Percentiles rank a stretch among this genome's conserved stretches.
phyloP scores from a whole-genome alignment of 768 basidiomycete genomes.

The Gloeostereum incarnatum region DNA sequence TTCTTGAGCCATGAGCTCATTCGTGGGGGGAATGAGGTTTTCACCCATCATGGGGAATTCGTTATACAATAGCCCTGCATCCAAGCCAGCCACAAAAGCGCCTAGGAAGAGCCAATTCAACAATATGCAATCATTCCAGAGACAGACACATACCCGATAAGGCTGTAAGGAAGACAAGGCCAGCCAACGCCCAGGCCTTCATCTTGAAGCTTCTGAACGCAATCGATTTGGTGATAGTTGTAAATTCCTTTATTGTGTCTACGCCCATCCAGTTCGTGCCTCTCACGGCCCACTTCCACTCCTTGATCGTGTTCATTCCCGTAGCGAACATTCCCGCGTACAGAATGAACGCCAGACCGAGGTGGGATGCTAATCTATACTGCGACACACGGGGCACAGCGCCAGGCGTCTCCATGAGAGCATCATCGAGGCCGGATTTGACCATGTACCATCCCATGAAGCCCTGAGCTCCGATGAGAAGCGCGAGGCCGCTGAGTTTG shows the following conservation, averaged over 20 bases:
- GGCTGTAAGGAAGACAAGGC: slow-evolving; percentile 83
- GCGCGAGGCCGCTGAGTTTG: slow-evolving; percentile 63
- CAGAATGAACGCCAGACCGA: slow-evolving; percentile 85
- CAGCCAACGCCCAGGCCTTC: slow-evolving; percentile 54
- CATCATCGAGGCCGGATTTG: slow-evolving; percentile 85
- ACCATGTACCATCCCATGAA: slow-evolving; percentile 99
- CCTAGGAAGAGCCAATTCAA: slow-evolving; percentile 34
- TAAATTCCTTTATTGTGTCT: slow-evolving; percentile 27
- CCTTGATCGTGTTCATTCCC: slow-evolving; percentile 66
- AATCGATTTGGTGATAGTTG: slow-evolving; percentile 44
- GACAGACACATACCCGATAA: slow-evolving; percentile 59
- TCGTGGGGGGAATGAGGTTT: slow-evolving; percentile 65
- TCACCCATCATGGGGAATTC: slow-evolving; percentile 98
- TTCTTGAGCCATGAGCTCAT: slow-evolving; percentile 70
- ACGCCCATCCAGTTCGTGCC: slow-evolving; percentile 52
- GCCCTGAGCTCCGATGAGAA: slow-evolving; percentile 87
- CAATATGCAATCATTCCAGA: slow-evolving; percentile 1
- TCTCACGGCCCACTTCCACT: slow-evolving; percentile 66
- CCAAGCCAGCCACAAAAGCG: slow-evolving; percentile 95
- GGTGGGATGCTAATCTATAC: slow-evolving; percentile 91
- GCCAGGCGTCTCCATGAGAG: slow-evolving; percentile 69
- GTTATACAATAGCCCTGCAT: slow-evolving; percentile 96
- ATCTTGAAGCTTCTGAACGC: slow-evolving; percentile 48
- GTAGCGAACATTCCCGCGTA: slow-evolving; percentile 88
- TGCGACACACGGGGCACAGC: slow-evolving; percentile 94